These are phyloP conservation scores for Podila clonocystis DNA, from an alignment of 192 early-diverging fungal genomes.

Conservation along the genomic window DNA sequence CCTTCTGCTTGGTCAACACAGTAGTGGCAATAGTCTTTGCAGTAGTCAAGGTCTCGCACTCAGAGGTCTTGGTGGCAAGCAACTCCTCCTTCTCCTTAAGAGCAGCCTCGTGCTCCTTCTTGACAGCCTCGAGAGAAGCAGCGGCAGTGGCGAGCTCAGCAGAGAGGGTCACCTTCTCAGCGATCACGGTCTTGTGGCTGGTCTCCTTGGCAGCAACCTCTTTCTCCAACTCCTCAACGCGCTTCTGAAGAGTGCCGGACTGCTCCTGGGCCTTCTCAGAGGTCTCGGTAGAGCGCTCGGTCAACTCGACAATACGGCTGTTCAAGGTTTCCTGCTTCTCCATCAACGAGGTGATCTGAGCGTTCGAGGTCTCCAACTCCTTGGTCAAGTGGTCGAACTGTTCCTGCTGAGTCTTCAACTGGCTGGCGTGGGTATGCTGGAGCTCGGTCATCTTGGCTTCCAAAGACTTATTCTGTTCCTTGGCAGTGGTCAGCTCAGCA, in stretches of 20 bases:
- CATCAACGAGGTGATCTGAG: constrained; percentile 22
- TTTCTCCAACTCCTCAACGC: constrained; percentile 38
- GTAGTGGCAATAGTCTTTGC: constrained; percentile 7
- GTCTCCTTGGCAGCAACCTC: constrained; percentile 24
- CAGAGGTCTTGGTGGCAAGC: not conserved
- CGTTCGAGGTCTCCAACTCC: constrained; percentile 41
- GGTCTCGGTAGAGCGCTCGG: constrained; percentile 26
- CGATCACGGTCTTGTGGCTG: constrained; percentile 12
- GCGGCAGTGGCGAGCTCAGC: constrained; percentile 5
- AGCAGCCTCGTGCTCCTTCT: constrained; percentile 8
- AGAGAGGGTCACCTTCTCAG: constrained; percentile 37
- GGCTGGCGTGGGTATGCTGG: constrained; percentile 10
- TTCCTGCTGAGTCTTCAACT: constrained; percentile 19
- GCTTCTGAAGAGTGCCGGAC: constrained; percentile 17
- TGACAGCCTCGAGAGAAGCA: constrained; percentile 4
- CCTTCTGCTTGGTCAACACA: constrained; percentile 21
- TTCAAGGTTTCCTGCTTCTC: constrained; percentile 32
- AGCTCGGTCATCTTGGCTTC: constrained; percentile 14
- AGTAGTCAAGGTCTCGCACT: not conserved
- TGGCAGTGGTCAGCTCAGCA: not conserved
- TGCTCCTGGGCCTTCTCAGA: constrained; percentile 32
- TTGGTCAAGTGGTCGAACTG: constrained; percentile 45
- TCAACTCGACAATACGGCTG: constrained; percentile 31
- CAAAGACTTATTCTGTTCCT: constrained; percentile 3
- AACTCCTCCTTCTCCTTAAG: constrained; percentile 12